Percentiles rank a stretch among this genome's conserved stretches.
phyloP scores from a whole-genome alignment of 805 yeast species.

The Yamadazyma akitaensis region DNA sequence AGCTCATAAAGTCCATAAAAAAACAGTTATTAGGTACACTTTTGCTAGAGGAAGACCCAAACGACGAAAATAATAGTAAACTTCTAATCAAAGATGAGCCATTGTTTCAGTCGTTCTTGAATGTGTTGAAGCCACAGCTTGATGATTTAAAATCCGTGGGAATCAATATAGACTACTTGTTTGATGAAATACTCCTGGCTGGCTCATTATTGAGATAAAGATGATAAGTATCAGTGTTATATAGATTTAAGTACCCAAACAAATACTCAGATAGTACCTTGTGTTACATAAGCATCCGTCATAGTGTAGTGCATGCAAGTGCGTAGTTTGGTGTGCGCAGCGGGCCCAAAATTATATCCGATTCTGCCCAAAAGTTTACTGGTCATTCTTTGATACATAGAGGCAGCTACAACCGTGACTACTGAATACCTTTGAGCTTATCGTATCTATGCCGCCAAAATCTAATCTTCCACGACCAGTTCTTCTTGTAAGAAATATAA shows the following conservation, averaged over 20 bases:
- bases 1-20: constrained; percentile 56
- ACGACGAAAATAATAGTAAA: constrained; percentile 18
- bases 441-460: neutral
- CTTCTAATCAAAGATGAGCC: constrained; percentile 30
- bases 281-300: neutral
- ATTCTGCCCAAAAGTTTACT: neutral
- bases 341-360: neutral
- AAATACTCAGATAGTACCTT: neutral
- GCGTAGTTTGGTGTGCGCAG: no score
- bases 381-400: neutral
- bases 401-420: neutral
- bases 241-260: neutral
- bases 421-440: neutral
- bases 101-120: constrained; percentile 53
- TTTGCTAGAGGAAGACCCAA: constrained; percentile 29
- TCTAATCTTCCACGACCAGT: constrained; percentile 5
- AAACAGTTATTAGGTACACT: constrained; percentile 67
- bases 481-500: constrained; percentile 1
- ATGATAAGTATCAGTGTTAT: no score
- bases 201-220: constrained; percentile 1
- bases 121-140: constrained; percentile 55
- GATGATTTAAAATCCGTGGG: constrained; percentile 62
- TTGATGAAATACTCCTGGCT: constrained; percentile 38
- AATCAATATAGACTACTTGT: constrained; percentile 68
- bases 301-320: no score